Conservation (phyloP, 2,329 filamentous ascomycete genomes). For the Curvularia sp. region DNA sequence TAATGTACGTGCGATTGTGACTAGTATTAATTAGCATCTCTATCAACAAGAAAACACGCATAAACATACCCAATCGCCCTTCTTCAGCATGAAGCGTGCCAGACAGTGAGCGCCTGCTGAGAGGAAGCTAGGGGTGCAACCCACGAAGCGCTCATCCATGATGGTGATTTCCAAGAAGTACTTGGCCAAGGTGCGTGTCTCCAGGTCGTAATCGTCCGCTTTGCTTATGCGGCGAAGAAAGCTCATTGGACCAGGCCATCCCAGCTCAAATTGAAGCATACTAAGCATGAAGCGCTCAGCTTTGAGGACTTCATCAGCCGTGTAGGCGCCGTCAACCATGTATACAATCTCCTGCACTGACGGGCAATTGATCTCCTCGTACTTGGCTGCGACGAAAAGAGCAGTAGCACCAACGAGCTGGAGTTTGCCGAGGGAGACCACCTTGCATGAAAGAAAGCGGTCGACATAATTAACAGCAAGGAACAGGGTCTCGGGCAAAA, state of each 20-base stretch:
- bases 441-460: constrained; percentile 91
- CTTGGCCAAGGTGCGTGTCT: constrained; percentile 93
- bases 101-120: constrained; percentile 93
- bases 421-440: constrained; percentile 92
- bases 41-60: not conserved
- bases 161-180: constrained; percentile 97
- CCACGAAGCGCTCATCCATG: constrained; percentile 98
- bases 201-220: constrained; percentile 95
- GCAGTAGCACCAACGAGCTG: constrained; percentile 96
- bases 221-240: constrained; percentile 97
- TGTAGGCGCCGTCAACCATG: constrained; percentile 96
- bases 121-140: constrained; percentile 85
- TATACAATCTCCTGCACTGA: constrained; percentile 95
- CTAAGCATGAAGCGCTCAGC: constrained; percentile 98
- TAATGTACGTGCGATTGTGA: constrained; percentile 86
- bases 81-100: constrained; percentile 84
- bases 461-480: constrained; percentile 97
- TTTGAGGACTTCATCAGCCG: constrained; percentile 89
- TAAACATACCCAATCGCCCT: constrained; percentile 85
- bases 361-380: constrained; percentile 98
- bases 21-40: constrained; percentile 59
- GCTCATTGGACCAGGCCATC: constrained; percentile 99
- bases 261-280: constrained; percentile 94
- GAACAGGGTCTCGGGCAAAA: constrained; percentile 94
- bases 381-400: constrained; percentile 95